A percentile compares a stretch with the other conserved stretches of the same genome.
These are phyloP conservation scores for Sporothrix mexicana DNA, from an alignment of 2,329 filamentous ascomycete genomes.

Conservation along the genomic window DNA sequence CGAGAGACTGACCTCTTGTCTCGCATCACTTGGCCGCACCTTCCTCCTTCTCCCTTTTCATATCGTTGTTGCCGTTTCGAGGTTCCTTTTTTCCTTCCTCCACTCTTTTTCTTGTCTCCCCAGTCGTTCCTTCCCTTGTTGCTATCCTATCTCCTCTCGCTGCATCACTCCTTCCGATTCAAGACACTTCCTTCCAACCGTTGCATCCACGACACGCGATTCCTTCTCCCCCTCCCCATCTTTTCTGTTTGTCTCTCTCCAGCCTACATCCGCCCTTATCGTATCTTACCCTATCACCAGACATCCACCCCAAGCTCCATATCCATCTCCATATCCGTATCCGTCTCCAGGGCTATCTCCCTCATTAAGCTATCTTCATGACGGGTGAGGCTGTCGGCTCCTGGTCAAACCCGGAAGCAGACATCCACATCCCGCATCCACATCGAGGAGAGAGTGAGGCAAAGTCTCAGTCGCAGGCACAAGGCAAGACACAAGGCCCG, in stretches of 20 bases:
- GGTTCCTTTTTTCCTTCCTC: not conserved
- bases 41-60: not conserved
- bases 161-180: not conserved
- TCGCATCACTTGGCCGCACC: not conserved
- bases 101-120: not conserved
- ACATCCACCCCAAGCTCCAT: no score
- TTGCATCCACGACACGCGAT: constrained; percentile 12
- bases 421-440: constrained; percentile 4
- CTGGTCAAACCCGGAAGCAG: constrained; percentile 9
- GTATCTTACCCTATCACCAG: no score
- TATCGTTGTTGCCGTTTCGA: constrained; percentile 8
- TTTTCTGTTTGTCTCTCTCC: not conserved
- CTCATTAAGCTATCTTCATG: not conserved
- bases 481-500: not conserved
- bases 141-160: not conserved
- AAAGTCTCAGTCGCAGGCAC: not conserved
- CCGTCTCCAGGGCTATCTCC: not conserved
- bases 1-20: not conserved
- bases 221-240: not conserved
- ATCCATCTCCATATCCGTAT: not conserved
- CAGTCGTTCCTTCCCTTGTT: no score
- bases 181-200: not conserved
- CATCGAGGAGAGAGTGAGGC: not conserved
- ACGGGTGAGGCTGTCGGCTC: constrained; percentile 10
- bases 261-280: not conserved